Evolutionary conservation across 73 alveolate genomes (phyloP).

Genomic region (Breviolum minutum): DNA sequence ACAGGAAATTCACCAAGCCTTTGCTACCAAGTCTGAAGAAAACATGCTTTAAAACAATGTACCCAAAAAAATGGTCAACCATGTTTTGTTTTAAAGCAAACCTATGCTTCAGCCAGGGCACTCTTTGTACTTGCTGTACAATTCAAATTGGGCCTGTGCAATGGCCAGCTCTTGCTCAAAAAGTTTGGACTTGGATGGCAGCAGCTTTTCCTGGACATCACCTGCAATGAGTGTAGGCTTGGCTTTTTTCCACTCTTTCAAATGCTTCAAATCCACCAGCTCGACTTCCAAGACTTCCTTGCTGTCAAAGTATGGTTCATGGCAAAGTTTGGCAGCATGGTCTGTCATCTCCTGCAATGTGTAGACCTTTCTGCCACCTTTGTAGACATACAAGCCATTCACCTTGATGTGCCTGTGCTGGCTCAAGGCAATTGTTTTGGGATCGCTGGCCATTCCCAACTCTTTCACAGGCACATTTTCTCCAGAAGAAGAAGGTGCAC

Average conservation of each 20-base stretch:
- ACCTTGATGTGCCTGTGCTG: constrained; percentile 34
- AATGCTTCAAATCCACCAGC: neutral
- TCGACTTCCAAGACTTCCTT: neutral
- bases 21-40: neutral
- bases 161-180: constrained; percentile 4
- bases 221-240: constrained; percentile 5
- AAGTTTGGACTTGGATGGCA: neutral
- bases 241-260: constrained; percentile 17
- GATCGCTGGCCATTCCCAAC: neutral
- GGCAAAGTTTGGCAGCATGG: neutral
- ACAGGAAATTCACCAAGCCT: constrained; percentile 16
- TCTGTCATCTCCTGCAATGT: neutral
- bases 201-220: neutral
- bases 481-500: neutral
- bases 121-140: constrained; percentile 14
- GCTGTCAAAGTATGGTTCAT: neutral
- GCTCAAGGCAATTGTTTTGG: neutral
- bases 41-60: neutral
- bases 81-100: neutral
- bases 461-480: neutral
- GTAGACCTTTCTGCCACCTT: neutral
- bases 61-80: neutral
- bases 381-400: neutral
- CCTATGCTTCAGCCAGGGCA: neutral
- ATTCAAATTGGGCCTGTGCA: neutral